Evolutionary conservation across 192 early-diverging fungal species (phyloP), one percentile per base, ranked within the genome.

Genomic region (Backusella sp.): DNA sequence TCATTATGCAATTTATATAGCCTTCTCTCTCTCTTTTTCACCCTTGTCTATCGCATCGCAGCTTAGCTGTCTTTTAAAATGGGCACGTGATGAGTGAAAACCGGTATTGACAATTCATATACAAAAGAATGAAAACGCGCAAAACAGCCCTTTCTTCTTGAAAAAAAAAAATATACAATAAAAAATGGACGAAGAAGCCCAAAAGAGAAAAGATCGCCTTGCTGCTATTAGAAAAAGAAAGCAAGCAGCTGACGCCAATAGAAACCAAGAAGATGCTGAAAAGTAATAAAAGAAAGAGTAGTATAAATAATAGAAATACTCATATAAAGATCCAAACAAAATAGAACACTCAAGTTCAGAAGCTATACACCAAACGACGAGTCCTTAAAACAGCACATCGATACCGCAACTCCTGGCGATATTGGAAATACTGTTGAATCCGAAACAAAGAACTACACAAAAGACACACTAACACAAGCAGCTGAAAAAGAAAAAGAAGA

Each of bases 161-260:
- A 32, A 21, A 41, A 6, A 42, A 32, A 21, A 41, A 41, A 19
- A 21, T 14, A 44, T 14, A 19, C 2, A 14, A 44, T 3, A 44
- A 44, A 30, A 9, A 17, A 87, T 93, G 82, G 92, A 93, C 75
- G 87, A 85, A 79, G 85, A 86, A 69, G 82, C 92, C 32, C 72
- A 82, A 70, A 88, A 88, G 46, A 84, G 93, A 77, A 92, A 94
- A 77, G 90, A 84, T 56, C 86, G 91, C 41, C 84, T 94, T 19
- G 87, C 88, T 17, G 89, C 89, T 41, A 76, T 92, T 37, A 83
- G 82, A 76, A 87, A 90, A 71, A 74, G 88, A 66, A 90, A 90
- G 62, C 26, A 23, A 26, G 77, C 77, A 12, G 77, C 80, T 42
- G 53, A 59, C 34, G 26, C 23, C 11, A 79, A 62, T 70, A 76